Base-by-base conservation (phyloP, 805 yeast species). In the Teunomyces aglyptinius region DNA sequence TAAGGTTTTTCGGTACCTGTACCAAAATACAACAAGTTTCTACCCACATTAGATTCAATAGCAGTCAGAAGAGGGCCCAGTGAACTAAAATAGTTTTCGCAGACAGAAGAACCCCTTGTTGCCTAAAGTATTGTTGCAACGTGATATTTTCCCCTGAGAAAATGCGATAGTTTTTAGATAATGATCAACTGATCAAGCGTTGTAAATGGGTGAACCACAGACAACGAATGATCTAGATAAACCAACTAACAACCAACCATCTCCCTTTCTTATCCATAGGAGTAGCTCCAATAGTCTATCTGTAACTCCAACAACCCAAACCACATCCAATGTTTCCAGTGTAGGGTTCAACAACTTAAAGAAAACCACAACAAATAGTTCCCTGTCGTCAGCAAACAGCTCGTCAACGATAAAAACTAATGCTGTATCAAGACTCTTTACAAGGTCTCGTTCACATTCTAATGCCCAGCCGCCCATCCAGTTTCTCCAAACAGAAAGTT, bases 281-380 rank as follows among this genome's bases (percentile, higher is more conserved):
- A 51, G 47, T 20, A 51, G 51, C 43, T 51, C 56, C 10, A 47
- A 12, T 40, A 2, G 27, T 13, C 10, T 47, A 50, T 4, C 39
- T 47, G 22, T 48, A 44, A n/a, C 40, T 19, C 31, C 19, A 39
- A 26, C 47, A 43, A 16, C 45, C 41, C n/a, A 47, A 24, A 18
- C 26, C 35, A 10, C 44, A 6, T 45, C 45, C 27, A 49, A 33
- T 39, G 48, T 50, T n/a, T 52, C 56, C 10, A 50, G 50, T 13
- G 56, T 51, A 5, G 56, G 56, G 11, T 68, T 68, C 48, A 68
- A 59, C 43, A 67, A 56, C 41, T 49, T 68, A 19, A 67, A 65
- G 52, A 67, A 67, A 48, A 46, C 54, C 19, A 52, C 54, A 34
- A 64, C 71, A 13, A 61, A 64, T 44, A 48, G 58, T 5, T 65